Evolutionary conservation across 1,139 yeast genomes (phyloP).

Genomic region (Candida tropicalis): DNA sequence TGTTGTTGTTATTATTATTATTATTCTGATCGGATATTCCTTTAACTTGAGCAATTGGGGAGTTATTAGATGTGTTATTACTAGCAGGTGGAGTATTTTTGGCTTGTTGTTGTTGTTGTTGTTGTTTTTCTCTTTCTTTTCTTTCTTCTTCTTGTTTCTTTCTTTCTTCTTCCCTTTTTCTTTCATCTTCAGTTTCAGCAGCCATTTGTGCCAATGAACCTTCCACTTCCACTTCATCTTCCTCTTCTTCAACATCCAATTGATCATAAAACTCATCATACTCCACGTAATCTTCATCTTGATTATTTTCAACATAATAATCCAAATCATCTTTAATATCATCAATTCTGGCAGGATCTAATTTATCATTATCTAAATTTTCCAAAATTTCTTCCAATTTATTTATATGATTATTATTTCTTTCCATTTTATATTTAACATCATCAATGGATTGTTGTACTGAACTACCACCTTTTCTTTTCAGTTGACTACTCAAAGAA

Average conservation of each 20-base stretch:
- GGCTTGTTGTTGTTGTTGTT: conserved; percentile 5
- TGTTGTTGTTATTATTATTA: neutral
- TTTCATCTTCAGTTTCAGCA: conserved; percentile 25
- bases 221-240: conserved; percentile 37
- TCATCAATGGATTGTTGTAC: conserved; percentile 60
- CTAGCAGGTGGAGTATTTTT: conserved; percentile 7
- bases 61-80: neutral
- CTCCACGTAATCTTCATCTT: conserved; percentile 94
- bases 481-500: conserved; percentile 44
- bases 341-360: conserved; percentile 81
- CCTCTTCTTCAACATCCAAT: conserved; percentile 62
- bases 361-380: conserved; percentile 77
- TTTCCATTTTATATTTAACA: conserved; percentile 63
- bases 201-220: conserved; percentile 36
- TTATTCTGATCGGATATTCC: conserved; percentile 2
- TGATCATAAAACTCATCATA: conserved; percentile 94
- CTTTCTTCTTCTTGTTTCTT: conserved; percentile 10
- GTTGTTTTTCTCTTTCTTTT: conserved; percentile 8
- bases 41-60: conserved; percentile 3
- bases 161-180: conserved; percentile 14
- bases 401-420: conserved; percentile 79
- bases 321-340: conserved; percentile 87
- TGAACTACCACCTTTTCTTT: conserved; percentile 49
- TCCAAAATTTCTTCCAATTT: conserved; percentile 79
- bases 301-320: conserved; percentile 93